Evolutionary conservation across 768 basidiomycete genomes (phyloP).

Genomic region (Serendipita sp.): DNA sequence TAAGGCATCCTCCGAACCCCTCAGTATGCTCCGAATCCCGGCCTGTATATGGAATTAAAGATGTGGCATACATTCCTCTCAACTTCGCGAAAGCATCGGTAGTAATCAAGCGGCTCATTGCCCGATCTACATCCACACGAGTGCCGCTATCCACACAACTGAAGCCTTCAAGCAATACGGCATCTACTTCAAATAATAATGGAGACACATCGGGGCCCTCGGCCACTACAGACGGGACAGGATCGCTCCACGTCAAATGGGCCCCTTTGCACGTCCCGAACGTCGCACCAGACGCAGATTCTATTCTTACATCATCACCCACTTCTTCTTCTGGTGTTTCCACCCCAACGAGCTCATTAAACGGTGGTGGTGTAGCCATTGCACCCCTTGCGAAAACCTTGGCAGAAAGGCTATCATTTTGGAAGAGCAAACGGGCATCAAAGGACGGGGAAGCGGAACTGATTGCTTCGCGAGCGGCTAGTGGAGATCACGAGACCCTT

Average conservation of each 20-base stretch:
- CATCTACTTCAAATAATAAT: not conserved
- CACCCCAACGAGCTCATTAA: not conserved
- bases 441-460: constrained; percentile 7
- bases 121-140: not conserved
- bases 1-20: not conserved
- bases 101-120: constrained; percentile 30
- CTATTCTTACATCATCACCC: constrained; percentile 1
- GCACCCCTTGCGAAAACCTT: constrained; percentile 38
- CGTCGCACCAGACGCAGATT: not conserved
- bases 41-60: constrained; percentile 50
- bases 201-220: not conserved
- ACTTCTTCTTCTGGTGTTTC: not conserved
- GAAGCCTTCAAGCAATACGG: not conserved
- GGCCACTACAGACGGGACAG: not conserved
- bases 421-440: constrained; percentile 41
- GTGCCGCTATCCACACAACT: not conserved
- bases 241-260: not conserved
- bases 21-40: constrained; percentile 51
- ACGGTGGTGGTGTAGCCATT: not conserved
- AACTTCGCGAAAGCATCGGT: constrained; percentile 42
- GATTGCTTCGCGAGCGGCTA: constrained; percentile 10
- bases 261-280: not conserved
- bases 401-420: constrained; percentile 55
- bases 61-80: constrained; percentile 58
- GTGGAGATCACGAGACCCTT: constrained; percentile 31